Evolutionary conservation across 2,329 filamentous ascomycete genomes (phyloP), one percentile per base, ranked within the genome.

Genomic region (Aspergillus sp.): DNA sequence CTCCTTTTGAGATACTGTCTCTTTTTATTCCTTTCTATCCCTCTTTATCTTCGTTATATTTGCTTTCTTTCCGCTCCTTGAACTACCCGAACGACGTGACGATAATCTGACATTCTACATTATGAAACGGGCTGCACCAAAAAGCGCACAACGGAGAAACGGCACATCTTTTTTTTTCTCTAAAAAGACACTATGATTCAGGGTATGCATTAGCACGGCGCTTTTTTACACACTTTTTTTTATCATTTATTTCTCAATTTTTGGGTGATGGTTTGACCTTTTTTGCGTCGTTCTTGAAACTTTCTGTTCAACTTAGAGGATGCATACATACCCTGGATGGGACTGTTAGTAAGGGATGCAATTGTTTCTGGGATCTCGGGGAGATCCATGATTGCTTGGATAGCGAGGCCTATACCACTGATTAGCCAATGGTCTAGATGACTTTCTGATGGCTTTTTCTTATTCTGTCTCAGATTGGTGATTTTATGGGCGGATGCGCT

Each of bases 131-230:
- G 36, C 36, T 42, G 49, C 55, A 56, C 49, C 54, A 42, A 59
- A 57, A 57, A 22, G 49, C 55, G 36, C 36, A n/a, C 16, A 42
- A 59, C 57, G 56, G 56, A 49, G 29, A 63, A 59, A 54, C 50
- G 52, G 56, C 52, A 57, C 50, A 42, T 49, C 55, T 42, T 7
- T 7, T n/a, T 42, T n/a, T n/a, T 18, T 39, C 16, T 20, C 36
- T 36, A n/a, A 52, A 56, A 55, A 49, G 51, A 58, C 46, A 49
- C 46, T 57, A 45, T 39, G 51, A 53, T 51, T 36, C 36, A 42
- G 36, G 57, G 60, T 58, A 61, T 64, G 63, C 63, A 64, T 64
- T 58, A 63, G 63, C 63, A 49, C 49, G 63, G 61, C 59, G 58
- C 59, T 54, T 53, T 49, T 4, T 55, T 61, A 55, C 57, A 62